Conservation (phyloP, 306 rosid species). For the Acmispon strigosus region DNA sequence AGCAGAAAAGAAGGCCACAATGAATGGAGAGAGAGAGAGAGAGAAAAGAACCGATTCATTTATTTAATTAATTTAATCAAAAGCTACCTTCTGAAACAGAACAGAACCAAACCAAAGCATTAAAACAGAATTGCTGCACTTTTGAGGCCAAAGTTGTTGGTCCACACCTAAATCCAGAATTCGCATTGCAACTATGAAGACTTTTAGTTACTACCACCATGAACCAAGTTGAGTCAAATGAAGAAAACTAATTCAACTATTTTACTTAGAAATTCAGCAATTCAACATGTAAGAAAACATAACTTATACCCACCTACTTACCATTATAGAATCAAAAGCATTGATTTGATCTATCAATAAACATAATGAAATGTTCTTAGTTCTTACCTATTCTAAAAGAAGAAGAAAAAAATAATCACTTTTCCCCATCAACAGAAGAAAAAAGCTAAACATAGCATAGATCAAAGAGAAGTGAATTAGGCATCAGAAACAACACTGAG, state of each 20-base stretch:
- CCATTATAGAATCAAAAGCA: slow-evolving; percentile 28
- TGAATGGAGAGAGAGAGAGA: neutral
- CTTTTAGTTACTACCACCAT: neutral
- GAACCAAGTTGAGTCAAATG: neutral
- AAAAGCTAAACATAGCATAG: neutral
- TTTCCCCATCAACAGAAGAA: slow-evolving; percentile 7
- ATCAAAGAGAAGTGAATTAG: neutral
- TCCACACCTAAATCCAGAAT: slow-evolving; percentile 29
- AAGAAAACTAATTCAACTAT: slow-evolving; percentile 2
- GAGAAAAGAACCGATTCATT: neutral
- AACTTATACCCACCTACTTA: slow-evolving; percentile 15
- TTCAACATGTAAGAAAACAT: neutral
- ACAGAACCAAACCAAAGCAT: slow-evolving; percentile 29
- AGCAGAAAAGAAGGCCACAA: slow-evolving; percentile 18
- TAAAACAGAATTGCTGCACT: slow-evolving; percentile 38
- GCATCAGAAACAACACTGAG: slow-evolving; percentile 71
- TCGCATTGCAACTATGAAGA: slow-evolving; percentile 2
- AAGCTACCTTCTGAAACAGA: slow-evolving; percentile 23
- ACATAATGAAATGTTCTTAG: neutral
- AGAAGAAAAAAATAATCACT: neutral
- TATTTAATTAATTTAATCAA: neutral
- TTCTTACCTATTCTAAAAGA: neutral
- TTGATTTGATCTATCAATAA: slow-evolving; percentile 30
- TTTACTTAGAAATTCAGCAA: slow-evolving; percentile 12
- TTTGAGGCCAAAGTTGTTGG: slow-evolving; percentile 30